phyloP scores from a whole-genome alignment of 805 yeast species.

The Nakazawaea laoshanensis region DNA sequence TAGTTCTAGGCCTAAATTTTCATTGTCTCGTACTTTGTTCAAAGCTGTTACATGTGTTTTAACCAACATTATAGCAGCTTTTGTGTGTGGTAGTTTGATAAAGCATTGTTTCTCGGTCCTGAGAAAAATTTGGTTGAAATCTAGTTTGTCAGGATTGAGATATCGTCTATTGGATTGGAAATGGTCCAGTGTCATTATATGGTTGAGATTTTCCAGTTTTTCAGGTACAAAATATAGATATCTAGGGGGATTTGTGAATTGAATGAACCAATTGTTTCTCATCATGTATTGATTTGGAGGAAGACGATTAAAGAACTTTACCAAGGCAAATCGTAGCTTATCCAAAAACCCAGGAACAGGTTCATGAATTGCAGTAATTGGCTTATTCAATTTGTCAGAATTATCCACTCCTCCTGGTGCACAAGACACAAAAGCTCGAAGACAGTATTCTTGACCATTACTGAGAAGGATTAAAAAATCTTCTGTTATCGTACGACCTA shows the following conservation, averaged over 20 bases:
- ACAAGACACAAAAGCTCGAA: slow-evolving; percentile 51
- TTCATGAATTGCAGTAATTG: slow-evolving; percentile 46
- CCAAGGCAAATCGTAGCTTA: slow-evolving; percentile 49
- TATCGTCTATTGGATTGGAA: slow-evolving; percentile 20
- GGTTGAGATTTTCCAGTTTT: slow-evolving; percentile 21
- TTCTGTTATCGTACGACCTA: slow-evolving; percentile 40
- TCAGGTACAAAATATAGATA: slow-evolving; percentile 25
- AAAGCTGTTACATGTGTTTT: slow-evolving; percentile 43
- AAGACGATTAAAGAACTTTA: slow-evolving; percentile 44
- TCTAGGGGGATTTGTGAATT: slow-evolving; percentile 37
- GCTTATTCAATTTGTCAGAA: slow-evolving; percentile 35
- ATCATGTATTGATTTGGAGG: slow-evolving; percentile 43
- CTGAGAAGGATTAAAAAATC: slow-evolving; percentile 50
- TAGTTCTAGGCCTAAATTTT: slow-evolving; percentile 31
- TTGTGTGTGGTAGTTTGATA: slow-evolving; percentile 33
- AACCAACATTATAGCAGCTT: slow-evolving; percentile 35
- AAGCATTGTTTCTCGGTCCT: slow-evolving; percentile 45
- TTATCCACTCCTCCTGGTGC: slow-evolving; percentile 76
- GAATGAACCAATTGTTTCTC: slow-evolving; percentile 57
- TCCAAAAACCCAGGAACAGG: slow-evolving; percentile 57
- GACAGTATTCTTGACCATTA: slow-evolving; percentile 39
- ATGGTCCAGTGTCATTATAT: slow-evolving; percentile 23
- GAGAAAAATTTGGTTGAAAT: slow-evolving; percentile 31
- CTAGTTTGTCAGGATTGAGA: slow-evolving; percentile 23
- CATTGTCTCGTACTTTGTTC: slow-evolving; percentile 29